A percentile compares a stretch with the other conserved stretches of the same genome.
Evolutionary conservation across 768 basidiomycete species (phyloP).

Genomic region (Solioccasus polychromus): DNA sequence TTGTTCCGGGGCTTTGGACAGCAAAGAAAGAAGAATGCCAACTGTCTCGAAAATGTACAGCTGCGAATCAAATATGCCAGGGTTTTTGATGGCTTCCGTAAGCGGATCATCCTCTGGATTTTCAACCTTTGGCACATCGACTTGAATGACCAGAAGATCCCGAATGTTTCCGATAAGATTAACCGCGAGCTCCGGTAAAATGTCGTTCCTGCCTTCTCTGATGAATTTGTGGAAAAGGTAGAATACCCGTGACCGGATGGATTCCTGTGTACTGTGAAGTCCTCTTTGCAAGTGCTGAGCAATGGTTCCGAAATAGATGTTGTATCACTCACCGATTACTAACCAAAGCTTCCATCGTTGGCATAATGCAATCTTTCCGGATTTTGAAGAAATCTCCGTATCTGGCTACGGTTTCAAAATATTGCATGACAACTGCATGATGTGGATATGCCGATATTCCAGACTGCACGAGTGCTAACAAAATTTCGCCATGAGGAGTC

Average conservation of each 20-base stretch:
- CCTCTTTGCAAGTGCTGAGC: slow-evolving; percentile 51
- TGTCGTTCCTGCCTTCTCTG: slow-evolving; percentile 74
- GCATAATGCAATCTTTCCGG: slow-evolving; percentile 82
- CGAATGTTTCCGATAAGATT: slow-evolving; percentile 70
- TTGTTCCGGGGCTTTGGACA: slow-evolving; percentile 62
- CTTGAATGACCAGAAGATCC: slow-evolving; percentile 75
- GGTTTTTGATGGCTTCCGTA: slow-evolving; percentile 72
- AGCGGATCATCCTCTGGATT: slow-evolving; percentile 71
- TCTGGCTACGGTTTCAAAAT: slow-evolving; percentile 89
- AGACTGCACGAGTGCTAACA: slow-evolving; percentile 79
- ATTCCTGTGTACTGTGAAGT: slow-evolving; percentile 71
- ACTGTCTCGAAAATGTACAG: slow-evolving; percentile 92
- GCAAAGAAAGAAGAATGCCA: slow-evolving; percentile 79
- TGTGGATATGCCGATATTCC: slow-evolving; percentile 82
- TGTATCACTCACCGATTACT: slow-evolving; percentile 60
- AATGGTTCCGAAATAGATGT: neutral
- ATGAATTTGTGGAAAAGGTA: slow-evolving; percentile 95
- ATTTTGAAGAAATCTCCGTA: slow-evolving; percentile 98
- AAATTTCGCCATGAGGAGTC: slow-evolving; percentile 87
- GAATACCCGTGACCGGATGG: slow-evolving; percentile 74
- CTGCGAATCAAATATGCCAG: slow-evolving; percentile 80
- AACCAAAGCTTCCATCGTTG: slow-evolving; percentile 85
- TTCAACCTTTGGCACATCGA: slow-evolving; percentile 75
- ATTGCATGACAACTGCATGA: slow-evolving; percentile 80
- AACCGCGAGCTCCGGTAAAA: slow-evolving; percentile 67